A percentile compares a stretch with the other conserved stretches of the same genome.
Conservation (phyloP, 345 rosid species). For the Alliaria petiolata region DNA sequence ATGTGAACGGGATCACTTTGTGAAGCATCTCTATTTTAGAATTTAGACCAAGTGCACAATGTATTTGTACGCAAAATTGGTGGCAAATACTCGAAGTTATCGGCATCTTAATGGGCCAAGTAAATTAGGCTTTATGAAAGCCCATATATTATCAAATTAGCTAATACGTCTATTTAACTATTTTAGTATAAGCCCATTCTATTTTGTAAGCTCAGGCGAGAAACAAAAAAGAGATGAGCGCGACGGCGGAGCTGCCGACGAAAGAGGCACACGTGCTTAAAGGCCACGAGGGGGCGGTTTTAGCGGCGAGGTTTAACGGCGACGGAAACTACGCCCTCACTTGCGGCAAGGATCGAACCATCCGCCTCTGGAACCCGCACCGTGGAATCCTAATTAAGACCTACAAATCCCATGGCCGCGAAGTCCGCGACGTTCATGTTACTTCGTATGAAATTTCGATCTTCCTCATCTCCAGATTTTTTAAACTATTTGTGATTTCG, state of each 20-base stretch:
- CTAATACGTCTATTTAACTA: neutral
- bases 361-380: constrained; percentile 98
- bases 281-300: constrained; percentile 83
- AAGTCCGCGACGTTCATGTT: constrained; percentile 95
- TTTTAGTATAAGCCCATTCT: neutral
- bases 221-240: constrained; percentile 37
- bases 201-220: constrained; percentile 9
- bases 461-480: neutral
- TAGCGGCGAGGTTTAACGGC: constrained; percentile 82
- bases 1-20: too few species aligned
- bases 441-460: constrained; percentile 46
- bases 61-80: too few species aligned
- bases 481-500: neutral
- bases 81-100: neutral
- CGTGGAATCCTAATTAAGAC: constrained; percentile 90
- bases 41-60: too few species aligned
- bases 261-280: constrained; percentile 58
- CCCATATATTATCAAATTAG: neutral
- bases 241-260: constrained; percentile 50
- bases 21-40: too few species aligned
- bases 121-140: neutral
- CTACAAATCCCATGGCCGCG: constrained; percentile 96
- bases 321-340: constrained; percentile 94
- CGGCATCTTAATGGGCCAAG: neutral
- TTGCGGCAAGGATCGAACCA: constrained; percentile 96